Evolutionary conservation across 768 basidiomycete species (phyloP), one percentile per base, ranked within the genome.

Genomic region (Lentinus brumalis): DNA sequence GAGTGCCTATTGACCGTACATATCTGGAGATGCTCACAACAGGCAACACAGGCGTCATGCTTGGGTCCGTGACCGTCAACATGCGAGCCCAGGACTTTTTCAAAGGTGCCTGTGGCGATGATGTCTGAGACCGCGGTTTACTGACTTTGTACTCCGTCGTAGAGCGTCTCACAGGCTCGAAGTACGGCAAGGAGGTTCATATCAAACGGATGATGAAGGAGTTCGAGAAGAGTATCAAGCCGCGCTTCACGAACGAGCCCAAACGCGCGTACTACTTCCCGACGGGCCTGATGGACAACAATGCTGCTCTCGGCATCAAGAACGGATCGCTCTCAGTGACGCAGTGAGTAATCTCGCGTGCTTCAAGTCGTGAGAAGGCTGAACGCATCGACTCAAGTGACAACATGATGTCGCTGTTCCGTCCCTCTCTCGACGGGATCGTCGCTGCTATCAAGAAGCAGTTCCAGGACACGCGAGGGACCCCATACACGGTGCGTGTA

Each of bases 351-450:
- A 2, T 32, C 16, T 9, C 35, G 31, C 5, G 5, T 16, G 14
- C 31, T 8, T 38, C n/a, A 38, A 4, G 10, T 8, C 12, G 5
- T 47, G 7, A 40, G 4, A 15, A 2, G 0, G 5, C 5, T 14
- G 11, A 30, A 12, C 40, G 12, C n/a, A 14, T 18, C n/a, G 26
- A 6, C 7, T 9, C 38, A 31, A 64, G 80, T 18, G 62, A 64
- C n/a, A 67, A 74, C n/a, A 74, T 83, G 18, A 74, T 73, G n/a
- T 65, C 70, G 1, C 76, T 81, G 47, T 84, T 82, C 55, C 75
- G 79, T 50, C 79, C 78, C 10, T 79, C 81, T 0, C 68, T 82
- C 66, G 12, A 77, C 78, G 35, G 69, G 72, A 6, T 72, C 75
- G 14, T 75, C 75, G 9, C 73, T 8, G 59, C 57, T 1, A 55